Base-by-base conservation (phyloP, 768 basidiomycete genomes). In the Agaricus bisporus region DNA sequence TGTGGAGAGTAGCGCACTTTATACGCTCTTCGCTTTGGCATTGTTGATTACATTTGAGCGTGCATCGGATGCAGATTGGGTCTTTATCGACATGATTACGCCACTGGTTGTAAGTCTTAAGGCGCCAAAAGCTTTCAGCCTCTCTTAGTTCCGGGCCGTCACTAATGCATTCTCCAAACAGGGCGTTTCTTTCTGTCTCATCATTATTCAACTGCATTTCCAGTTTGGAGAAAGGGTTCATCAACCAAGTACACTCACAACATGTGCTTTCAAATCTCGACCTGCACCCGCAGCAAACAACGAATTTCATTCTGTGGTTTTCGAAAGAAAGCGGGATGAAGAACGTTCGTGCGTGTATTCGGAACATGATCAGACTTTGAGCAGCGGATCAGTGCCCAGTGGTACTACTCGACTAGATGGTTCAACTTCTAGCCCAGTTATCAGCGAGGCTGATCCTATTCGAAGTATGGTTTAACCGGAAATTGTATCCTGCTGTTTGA, bases 21-120 rank as follows among this genome's bases (percentile, higher is more conserved):
- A 54, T 14, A 54, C 52, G 4, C 26, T 54, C 10, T 54, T 54
- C 17, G 45, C 44, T 3, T 5, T 48, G 37, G 52, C 45, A 4
- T 37, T 54, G 2, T 35, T 54, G 45, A 47, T 54, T 22, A 17
- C 52, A 26, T 54, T 39, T 17, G 37, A 47, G 18, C 18, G 10
- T 14, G 52, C 52, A 12, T 54, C 52, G 4, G 45, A 54, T 41
- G 45, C 45, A 7, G 52, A 54, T 32, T 54, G 52, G 52, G 45
- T 54, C 14, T 25, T 54, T 4, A 38, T 54, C 12, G 52, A 54
- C 20, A 22, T 54, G 36, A 54, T 54, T 15, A 47, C 52, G 17
- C 37, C 52, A 7, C 22, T 54, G 12, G 38, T 54, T 25, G 52
- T 47, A 47, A 54, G 52, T 11, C 7, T 26, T 18, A 37, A 10